Evolutionary conservation across 2,329 filamentous ascomycete species (phyloP).

Genomic region (Xylariaceae sp.): DNA sequence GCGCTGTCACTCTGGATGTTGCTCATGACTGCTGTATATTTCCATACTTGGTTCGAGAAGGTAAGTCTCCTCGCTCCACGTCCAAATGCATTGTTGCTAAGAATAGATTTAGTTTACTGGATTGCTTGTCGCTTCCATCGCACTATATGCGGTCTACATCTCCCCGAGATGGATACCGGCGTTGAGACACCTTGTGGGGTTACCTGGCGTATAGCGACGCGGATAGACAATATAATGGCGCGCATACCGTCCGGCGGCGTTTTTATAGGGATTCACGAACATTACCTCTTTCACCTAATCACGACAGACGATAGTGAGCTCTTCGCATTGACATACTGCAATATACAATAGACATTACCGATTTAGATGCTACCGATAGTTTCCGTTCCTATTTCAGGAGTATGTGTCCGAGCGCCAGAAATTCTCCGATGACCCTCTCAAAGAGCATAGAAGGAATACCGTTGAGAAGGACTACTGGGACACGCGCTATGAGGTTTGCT

Average conservation of each 20-base stretch:
- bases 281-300: conserved; percentile 2
- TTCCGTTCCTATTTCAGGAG: too few relatives aligned
- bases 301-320: background rate
- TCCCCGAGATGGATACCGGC: conserved; percentile 26
- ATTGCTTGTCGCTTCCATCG: conserved; percentile 23
- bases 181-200: conserved; percentile 21
- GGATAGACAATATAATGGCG: background rate
- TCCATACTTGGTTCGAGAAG: conserved; percentile 99
- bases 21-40: conserved; percentile 96
- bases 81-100: conserved; percentile 5
- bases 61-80: conserved; percentile 40
- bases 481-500: too few relatives aligned
- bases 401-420: too few relatives aligned
- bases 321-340: background rate
- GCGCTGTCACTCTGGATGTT: conserved; percentile 88
- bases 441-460: too few relatives aligned
- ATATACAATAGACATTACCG: background rate
- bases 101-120: conserved; percentile 17
- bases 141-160: conserved; percentile 25
- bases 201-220: conserved; percentile 25
- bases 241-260: background rate
- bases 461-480: too few relatives aligned
- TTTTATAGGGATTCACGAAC: conserved; percentile 9
- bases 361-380: background rate
- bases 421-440: too few relatives aligned